Evolutionary conservation across 176 grass and related monocot species (phyloP).

Genomic region (Canna indica): DNA sequence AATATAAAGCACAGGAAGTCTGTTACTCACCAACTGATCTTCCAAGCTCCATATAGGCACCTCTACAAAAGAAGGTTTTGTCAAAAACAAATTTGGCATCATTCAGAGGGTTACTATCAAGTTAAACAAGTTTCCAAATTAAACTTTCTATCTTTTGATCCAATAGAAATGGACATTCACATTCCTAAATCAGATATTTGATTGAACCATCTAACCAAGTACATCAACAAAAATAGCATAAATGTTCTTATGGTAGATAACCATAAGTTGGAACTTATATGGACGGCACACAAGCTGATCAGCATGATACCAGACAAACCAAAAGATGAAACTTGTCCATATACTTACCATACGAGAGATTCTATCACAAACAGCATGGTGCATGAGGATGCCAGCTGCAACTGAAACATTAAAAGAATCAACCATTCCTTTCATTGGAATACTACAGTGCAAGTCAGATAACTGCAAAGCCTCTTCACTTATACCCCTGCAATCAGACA

Average conservation of each 20-base stretch:
- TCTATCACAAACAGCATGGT: slow-evolving; percentile 89
- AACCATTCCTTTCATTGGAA: slow-evolving; percentile 99
- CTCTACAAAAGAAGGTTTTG: neutral
- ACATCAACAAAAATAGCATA: neutral
- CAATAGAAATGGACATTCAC: no score
- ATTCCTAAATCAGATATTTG: neutral
- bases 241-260: neutral
- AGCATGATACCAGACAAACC: neutral
- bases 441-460: slow-evolving; percentile 79
- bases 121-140: neutral
- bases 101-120: neutral
- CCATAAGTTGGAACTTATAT: neutral
- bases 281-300: neutral
- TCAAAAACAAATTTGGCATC: neutral
- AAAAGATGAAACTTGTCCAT: slow-evolving; percentile 14
- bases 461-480: slow-evolving; percentile 49
- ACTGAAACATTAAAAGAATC: slow-evolving; percentile 99
- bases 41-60: neutral
- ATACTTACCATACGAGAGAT: slow-evolving; percentile 59
- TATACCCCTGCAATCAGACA: slow-evolving; percentile 59
- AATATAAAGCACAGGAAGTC: neutral
- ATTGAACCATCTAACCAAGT: neutral
- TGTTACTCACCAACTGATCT: neutral
- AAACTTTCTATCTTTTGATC: neutral
- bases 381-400: slow-evolving; percentile 92